These are phyloP conservation scores for Hansenula anomala DNA, from an alignment of 1,139 yeast species.

Conservation along the genomic window DNA sequence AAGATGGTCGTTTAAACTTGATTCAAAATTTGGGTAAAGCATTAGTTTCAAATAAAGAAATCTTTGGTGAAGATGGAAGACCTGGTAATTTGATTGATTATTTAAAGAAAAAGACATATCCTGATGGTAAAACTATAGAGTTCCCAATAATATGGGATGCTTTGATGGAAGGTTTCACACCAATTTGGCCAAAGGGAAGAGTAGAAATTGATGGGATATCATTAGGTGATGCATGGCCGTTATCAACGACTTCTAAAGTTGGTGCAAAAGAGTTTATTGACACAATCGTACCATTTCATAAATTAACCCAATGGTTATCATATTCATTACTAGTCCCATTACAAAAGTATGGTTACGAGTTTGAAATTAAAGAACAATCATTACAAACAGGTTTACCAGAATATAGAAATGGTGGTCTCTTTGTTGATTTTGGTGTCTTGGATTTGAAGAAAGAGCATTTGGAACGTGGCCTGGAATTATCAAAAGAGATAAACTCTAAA, in stretches of 20 bases:
- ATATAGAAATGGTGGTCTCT: conserved; percentile 57
- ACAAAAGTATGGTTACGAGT: conserved; percentile 36
- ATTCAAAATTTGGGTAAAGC: conserved; percentile 42
- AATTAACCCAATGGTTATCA: conserved; percentile 58
- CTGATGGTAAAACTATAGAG: conserved; percentile 26
- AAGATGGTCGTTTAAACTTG: conserved; percentile 43
- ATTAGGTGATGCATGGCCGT: conserved; percentile 57
- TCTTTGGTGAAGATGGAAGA: conserved; percentile 43
- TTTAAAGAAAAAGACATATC: conserved; percentile 23
- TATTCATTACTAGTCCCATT: conserved; percentile 52
- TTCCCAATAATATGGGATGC: conserved; percentile 45
- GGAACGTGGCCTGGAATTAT: conserved; percentile 29
- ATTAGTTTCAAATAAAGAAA: conserved; percentile 27
- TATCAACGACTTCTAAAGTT: conserved; percentile 30
- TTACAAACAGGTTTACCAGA: conserved; percentile 59
- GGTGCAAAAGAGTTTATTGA: conserved; percentile 23
- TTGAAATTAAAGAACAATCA: conserved; percentile 33
- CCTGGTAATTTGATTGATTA: conserved; percentile 53
- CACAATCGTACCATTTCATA: conserved; percentile 51
- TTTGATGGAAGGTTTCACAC: conserved; percentile 44
- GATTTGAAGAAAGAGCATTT: conserved; percentile 35
- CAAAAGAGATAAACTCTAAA: conserved; percentile 24
- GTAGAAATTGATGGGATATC: conserved; percentile 41
- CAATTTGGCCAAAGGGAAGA: conserved; percentile 59
- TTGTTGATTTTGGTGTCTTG: conserved; percentile 48